Base-by-base conservation (phyloP, 371 early-diverging fungal genomes). In the Syncephalastrum monosporum region DNA sequence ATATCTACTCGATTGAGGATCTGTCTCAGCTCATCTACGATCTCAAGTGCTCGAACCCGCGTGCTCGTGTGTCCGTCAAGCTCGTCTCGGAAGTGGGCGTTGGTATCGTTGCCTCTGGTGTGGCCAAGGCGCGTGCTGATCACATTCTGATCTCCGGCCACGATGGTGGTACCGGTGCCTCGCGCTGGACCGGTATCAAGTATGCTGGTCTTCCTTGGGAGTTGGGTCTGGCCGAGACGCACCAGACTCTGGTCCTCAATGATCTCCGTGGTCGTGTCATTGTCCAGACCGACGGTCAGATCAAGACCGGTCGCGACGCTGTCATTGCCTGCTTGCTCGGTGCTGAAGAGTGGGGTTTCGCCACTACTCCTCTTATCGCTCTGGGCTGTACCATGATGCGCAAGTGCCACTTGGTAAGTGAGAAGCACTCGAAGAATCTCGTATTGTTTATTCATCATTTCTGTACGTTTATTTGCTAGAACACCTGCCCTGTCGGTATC, bases 291-390 rank as follows among this genome's bases (percentile, higher is more conserved):
- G 98, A 98, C 75, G 98, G 98, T 43, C 96, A 96, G 75, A 88
- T 98, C 73, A 94, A 93, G 78, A 98, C 97, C 10, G 98, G 95
- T 41, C 90, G 93, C 49, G 98, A 98, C 77, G 93, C 96, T 21
- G 94, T 92, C 13, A 82, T 96, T 65, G 95, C 97, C 5, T 93
- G 95, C 74, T 79, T 98, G 71, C 83, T 98, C 23, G 98, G 98
- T 63, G 98, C 97, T 53, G 96, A 98, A 72, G 98, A 98, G 81
- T 96, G 94, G 90, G 97, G 98, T 29, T 98, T 98, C 65, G 97
- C 97, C 49, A 98, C 97, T 5, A 91, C 96, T 4, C 98, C 98
- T 41, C 80, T 98, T 60, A 96, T 98, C 64, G 94, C 96, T 14
- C 84, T 96, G 68, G 98, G 98, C 47, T 96, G 97, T 72, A 93